Base-by-base conservation (phyloP, 2,329 filamentous ascomycete species). In the Botrytis byssoidea region DNA sequence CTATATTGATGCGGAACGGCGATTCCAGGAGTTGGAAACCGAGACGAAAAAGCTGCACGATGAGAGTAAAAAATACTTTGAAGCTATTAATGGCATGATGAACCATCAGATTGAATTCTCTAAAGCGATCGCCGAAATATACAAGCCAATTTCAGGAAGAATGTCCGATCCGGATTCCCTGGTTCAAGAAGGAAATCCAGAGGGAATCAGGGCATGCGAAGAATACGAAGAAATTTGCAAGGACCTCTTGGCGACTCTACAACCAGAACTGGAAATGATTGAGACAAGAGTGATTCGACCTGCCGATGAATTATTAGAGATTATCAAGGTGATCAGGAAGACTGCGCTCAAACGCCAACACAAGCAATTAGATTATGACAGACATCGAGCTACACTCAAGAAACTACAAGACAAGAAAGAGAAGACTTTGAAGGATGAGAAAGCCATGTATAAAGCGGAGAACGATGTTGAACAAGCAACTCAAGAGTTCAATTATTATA, bases 321-420 rank as follows among this genome's bases (percentile, higher is more conserved):
- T 99, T 76, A 93, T 99, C 86, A 98, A 98, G 84, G 90, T 93
- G 64, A 97, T 98, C 81, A 92, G 94, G 76, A 99, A 99, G 84
- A 90, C 92, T 32, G 90, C 91, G 18, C 83, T 89, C 76, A 99
- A 99, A 87, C 93, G 96, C 80, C 93, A 98, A 81, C 96, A 98
- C 87, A 99, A 99, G 85, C 93, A 97, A 83, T 88, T 99, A 74
- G 96, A 99, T 83, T 98, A 95, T 82, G 96, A 99, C 82, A 92
- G 95, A 75, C 94, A 94, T 83, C 90, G 91, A 70, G 86, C 91
- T 59, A 87, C 91, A 0, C 86, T 97, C 77, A 99, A 98, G 86
- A 98, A 98, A 85, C 86, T 98, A 60, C 92, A 98, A 82, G 96
- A 98, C 75, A 99, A 99, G 85, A 98, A 98, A 83, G 96, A 99